phyloP scores from a whole-genome alignment of 441 rosid genomes.

The Melianthus villosus region DNA sequence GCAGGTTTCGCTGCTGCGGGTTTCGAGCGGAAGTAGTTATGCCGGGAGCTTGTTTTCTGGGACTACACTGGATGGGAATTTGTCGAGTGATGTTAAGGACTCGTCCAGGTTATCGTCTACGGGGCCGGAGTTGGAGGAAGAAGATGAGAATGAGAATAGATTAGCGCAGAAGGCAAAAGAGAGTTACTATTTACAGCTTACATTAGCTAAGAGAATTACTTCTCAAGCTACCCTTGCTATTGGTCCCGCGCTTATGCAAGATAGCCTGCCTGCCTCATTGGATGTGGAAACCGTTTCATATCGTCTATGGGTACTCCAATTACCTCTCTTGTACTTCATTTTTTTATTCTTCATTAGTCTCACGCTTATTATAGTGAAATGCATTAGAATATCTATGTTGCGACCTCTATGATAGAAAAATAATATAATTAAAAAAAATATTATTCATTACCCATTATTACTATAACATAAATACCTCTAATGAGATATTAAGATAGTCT shows the following conservation, averaged over 20 bases:
- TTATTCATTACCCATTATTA: too few species aligned
- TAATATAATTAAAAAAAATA: too few species aligned
- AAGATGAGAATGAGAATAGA: slow-evolving; percentile 14
- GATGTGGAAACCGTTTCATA: slow-evolving; percentile 53
- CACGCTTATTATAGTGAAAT: background rate
- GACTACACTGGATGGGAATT: slow-evolving; percentile 44
- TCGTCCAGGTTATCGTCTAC: slow-evolving; percentile 18
- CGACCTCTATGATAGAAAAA: too few species aligned
- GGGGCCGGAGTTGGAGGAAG: slow-evolving; percentile 19
- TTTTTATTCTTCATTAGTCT: background rate
- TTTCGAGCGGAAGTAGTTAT: slow-evolving; percentile 77
- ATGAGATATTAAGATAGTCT: too few species aligned
- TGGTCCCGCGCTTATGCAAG: slow-evolving; percentile 27
- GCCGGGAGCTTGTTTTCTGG: slow-evolving; percentile 76
- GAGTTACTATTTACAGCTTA: slow-evolving; percentile 55
- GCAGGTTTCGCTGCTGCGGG: slow-evolving; percentile 54
- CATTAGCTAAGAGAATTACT: slow-evolving; percentile 57
- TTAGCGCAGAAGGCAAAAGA: slow-evolving; percentile 34
- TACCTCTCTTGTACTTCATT: background rate
- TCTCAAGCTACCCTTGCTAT: slow-evolving; percentile 40
- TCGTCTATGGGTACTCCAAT: slow-evolving; percentile 62
- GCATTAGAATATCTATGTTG: too few species aligned
- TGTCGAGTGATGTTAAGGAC: slow-evolving; percentile 43
- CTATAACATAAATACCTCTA: too few species aligned
- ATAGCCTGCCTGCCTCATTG: slow-evolving; percentile 12